These are phyloP conservation scores for Aureobasidium melanogenum DNA, from an alignment of 2,329 filamentous ascomycete genomes.

Conservation along the genomic window DNA sequence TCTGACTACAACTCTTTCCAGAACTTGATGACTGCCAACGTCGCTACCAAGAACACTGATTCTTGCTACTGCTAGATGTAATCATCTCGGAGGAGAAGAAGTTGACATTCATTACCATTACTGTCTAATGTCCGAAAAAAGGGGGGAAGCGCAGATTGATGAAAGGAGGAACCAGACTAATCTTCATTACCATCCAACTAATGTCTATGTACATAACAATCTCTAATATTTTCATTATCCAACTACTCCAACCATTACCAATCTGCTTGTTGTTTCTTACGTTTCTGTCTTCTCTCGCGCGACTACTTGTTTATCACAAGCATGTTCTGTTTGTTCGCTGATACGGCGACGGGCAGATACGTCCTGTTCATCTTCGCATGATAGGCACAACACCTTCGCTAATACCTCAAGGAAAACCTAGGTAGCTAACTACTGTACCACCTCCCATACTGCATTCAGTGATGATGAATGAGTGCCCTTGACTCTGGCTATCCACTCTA, in stretches of 20 bases:
- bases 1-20: conserved; percentile 7
- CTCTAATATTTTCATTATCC: not conserved
- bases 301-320: too few species aligned
- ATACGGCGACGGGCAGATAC: too few species aligned
- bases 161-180: not conserved
- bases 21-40: not conserved
- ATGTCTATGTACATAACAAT: conserved; percentile 9
- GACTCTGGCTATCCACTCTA: conserved; percentile 13
- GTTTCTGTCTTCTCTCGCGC: not conserved
- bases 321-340: too few species aligned
- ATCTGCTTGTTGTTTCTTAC: not conserved
- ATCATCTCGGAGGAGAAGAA: not conserved
- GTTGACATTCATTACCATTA: not conserved
- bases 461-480: conserved; percentile 12
- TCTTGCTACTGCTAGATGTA: conserved; percentile 6
- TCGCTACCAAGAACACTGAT: conserved; percentile 3
- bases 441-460: conserved; percentile 2
- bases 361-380: too few species aligned
- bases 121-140: not conserved
- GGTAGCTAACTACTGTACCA: not conserved
- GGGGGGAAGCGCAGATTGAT: not conserved
- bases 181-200: not conserved
- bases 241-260: not conserved
- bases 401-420: not conserved
- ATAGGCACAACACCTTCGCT: not conserved